Evolutionary conservation across 495 filamentous ascomycete genomes (phyloP).

Genomic region (Oidiodendron maius): DNA sequence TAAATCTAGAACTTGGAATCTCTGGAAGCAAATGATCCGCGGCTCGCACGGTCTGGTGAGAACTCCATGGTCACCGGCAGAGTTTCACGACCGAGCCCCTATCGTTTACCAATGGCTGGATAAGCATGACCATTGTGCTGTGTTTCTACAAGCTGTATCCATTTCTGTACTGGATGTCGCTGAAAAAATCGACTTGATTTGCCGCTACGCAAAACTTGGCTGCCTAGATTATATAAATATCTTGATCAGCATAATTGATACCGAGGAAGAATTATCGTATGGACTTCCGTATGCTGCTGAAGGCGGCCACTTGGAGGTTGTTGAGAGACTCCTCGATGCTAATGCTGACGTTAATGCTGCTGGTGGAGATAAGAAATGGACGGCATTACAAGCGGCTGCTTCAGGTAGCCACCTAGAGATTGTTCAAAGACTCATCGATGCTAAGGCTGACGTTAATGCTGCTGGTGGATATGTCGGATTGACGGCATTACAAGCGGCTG

Average conservation of each 20-base stretch:
- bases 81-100: conserved; percentile 2
- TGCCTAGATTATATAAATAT: conserved; percentile 5
- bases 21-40: conserved; percentile 9
- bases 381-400: conserved; percentile 15
- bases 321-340: conserved; percentile 20
- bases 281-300: conserved; percentile 12
- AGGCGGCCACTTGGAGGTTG: conserved; percentile 16
- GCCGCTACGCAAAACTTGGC: conserved; percentile 5
- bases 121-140: conserved; percentile 9
- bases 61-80: conserved; percentile 10
- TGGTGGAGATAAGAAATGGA: conserved; percentile 2
- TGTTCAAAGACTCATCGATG: conserved; percentile 11
- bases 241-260: conserved; percentile 9
- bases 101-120: conserved; percentile 5
- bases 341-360: conserved; percentile 23
- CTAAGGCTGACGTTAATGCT: conserved; percentile 21
- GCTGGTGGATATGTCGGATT: conserved; percentile 16
- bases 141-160: conserved; percentile 5
- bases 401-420: conserved; percentile 9
- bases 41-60: conserved; percentile 1
- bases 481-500: conserved; percentile 19
- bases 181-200: neutral
- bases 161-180: conserved; percentile 3
- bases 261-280: conserved; percentile 4
- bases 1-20: conserved; percentile 9